Base-by-base conservation (phyloP, 139 green algal genomes). In the Volvox africanus region DNA sequence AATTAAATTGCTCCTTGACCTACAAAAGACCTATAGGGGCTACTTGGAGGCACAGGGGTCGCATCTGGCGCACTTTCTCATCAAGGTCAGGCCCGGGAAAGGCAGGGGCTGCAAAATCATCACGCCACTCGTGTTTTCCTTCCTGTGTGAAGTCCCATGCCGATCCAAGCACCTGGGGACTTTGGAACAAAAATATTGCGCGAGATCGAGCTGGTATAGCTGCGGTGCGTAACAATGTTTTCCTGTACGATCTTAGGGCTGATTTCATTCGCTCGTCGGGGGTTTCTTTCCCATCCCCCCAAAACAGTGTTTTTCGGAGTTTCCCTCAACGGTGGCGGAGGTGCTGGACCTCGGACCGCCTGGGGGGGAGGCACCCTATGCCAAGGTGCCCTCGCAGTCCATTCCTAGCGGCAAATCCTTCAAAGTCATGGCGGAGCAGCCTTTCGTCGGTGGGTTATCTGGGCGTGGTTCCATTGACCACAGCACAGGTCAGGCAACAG, bases 361-460 rank as follows among this genome's bases (percentile, higher is more conserved):
- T 13, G 68, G 82, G 67, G 76, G 84, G 30, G 84, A 93, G 86
- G 92, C 88, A 61, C 89, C 87, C 16, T 93, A 79, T 92, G 89
- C 75, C 3, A 86, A 55, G 83, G 28, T 86, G 26, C 80, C 87
- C 50, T 82, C 80, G 22, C 83, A 94, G 35, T 88, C 93, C 37
- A 69, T 94, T 2, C 93, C 94, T 12, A 93, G 91, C 33, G 35
- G 24, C 44, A 84, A 91, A 5, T 98, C 95, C 5, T 98, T 99
- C 95, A 98, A 98, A 92, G 92, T 99, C n/a, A 90, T 98, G 11
- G 95, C 94, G 13, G 98, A 99, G 92, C 96, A 92, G 87, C 97
- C 97, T 0, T 87, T 99, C 33, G 94, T 97, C 61, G 94, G 96
- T 97, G 88, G 62, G 80, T 73, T n/a, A 6, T 22, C 21, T 20